Evolutionary conservation across 805 yeast species (phyloP), one percentile per base, ranked within the genome.

Genomic region (Candida sakaeoensis): DNA sequence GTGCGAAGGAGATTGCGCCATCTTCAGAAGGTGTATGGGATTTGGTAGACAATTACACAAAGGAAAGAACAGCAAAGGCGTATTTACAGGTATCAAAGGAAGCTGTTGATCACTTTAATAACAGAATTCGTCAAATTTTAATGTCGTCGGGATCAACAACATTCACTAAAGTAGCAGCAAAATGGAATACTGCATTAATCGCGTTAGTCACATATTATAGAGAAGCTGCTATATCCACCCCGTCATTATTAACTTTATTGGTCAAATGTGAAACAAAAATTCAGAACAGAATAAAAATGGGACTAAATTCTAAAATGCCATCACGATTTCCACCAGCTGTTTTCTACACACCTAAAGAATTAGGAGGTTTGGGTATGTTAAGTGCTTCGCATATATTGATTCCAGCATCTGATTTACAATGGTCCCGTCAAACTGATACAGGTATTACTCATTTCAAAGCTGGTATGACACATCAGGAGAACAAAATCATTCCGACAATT

Each of bases 291-390:
- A 96, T 93, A 14, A 93, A 93, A 57, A 76, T 91, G 66, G 99
- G 99, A 0, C 71, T 93, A 45, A 93, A 93, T 53, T 91, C 98
- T 10, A 93, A 93, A 61, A 93, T 93, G 99, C 99, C 99, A 1
- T 82, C 96, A 0, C 72, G 99, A 41, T 93, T 93, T 64, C 99
- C 99, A 3, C 99, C 99, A 0, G 97, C 97, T 3, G 99, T 93
- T 0, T 93, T 93, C 54, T 93, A 93, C 57, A 89, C 99, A 0
- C 99, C 99, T 0, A 91, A 90, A 51, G 99, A 93, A 58, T 65
- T 93, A 3, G 99, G 99, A 37, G 99, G 99, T 32, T 66, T 93
- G 32, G 99, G 99, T 18, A 93, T 93, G 99, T 68, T 93, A 18
- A 86, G 96, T 70, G 98, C 98, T 0, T 87, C 96, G 10, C 99